Base-by-base conservation (phyloP, 2,329 filamentous ascomycete genomes). In the Hymenoscyphus albidus region DNA sequence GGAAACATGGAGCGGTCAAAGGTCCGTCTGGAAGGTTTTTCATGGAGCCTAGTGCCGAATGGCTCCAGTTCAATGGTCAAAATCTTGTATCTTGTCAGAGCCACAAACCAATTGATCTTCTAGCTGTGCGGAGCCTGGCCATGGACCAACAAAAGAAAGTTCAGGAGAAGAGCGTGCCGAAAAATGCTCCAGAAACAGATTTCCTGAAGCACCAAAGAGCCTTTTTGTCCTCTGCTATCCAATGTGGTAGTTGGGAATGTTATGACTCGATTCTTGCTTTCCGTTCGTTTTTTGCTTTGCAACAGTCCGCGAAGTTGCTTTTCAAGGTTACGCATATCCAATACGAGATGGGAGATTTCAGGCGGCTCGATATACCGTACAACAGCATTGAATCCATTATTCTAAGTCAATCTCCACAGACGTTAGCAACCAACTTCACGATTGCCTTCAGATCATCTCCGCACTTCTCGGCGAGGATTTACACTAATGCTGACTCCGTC, bases 261-360 rank as follows among this genome's bases (percentile, higher is more conserved):
- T 22, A 12, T n/a, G 44, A 51, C 44, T 22, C 44, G 3, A n/a
- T n/a, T 22, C 22, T 51, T 51, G n/a, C 54, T 38, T 13, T 38
- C 14, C 32, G 54, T 31, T 12, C 54, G 13, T 57, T n/a, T 14
- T 16, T n/a, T 13, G 10, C 32, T 57, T 57, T 12, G 16, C 32
- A 27, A 14, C 54, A 35, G 16, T 27, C 13, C 9, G 54, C 42
- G 22, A 54, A 61, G 27, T 35, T 61, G 14, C 22, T 38, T 10
- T 61, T 61, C 59, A 61, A 39, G 16, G 16, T n/a, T 4, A 61
- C n/a, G 27, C 59, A 61, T n/a, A 40, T 48, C 5, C 39, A 27
- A 51, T 61, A 51, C 18, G 22, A 51, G 59, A 54, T 22, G 0
- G 35, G 27, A 6, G 9, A 18, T n/a, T 18, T n/a, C 5, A 13